Evolutionary conservation across 2,329 filamentous ascomycete species (phyloP), one percentile per base, ranked within the genome.

Genomic region (Phialocephala subalpina): DNA sequence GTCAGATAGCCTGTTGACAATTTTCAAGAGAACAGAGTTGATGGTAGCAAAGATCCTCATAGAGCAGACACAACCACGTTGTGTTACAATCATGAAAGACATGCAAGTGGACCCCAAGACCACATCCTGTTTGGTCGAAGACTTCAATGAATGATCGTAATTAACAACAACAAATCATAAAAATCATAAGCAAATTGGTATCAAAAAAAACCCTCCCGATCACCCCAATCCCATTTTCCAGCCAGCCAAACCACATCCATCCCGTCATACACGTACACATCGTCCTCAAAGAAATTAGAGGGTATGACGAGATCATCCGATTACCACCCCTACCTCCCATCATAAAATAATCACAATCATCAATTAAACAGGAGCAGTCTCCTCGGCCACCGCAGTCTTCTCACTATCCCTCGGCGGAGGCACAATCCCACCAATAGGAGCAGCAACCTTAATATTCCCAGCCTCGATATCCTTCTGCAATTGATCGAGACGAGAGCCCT

Each of bases 391-490:
- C 27, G 11, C 57, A 22, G n/a, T 36, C 38, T 42, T 29, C 20
- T 59, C 42, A 33, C 42, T 58, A 52, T 62, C 65, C 45, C 68
- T 67, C n/a, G 40, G 40, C 33, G 1, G n/a, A 11, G 45, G 45
- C 9, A 49, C 25, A 18, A 29, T n/a, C 3, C 65, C 63, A 8
- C 63, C 66, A n/a, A 62, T 56, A 7, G 69, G 70, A 22, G 62
- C 62, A n/a, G 60, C 33, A 29, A 75, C 66, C 63, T 74, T 76
- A 27, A 74, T n/a, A 14, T 74, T 64, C 6, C 74, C 74, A 3
- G 69, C 74, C 72, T 84, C 82, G 63, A 86, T 86, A 65, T 85
- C 81, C 55, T 75, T 78, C 71, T 82, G 75, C 6, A 86, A 68
- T 47, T 78, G 73, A 52, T 86, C 83, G 35, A 86, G 77, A 27